phyloP scores from a whole-genome alignment of 495 filamentous ascomycete species.

The Margaritispora aquatica region DNA sequence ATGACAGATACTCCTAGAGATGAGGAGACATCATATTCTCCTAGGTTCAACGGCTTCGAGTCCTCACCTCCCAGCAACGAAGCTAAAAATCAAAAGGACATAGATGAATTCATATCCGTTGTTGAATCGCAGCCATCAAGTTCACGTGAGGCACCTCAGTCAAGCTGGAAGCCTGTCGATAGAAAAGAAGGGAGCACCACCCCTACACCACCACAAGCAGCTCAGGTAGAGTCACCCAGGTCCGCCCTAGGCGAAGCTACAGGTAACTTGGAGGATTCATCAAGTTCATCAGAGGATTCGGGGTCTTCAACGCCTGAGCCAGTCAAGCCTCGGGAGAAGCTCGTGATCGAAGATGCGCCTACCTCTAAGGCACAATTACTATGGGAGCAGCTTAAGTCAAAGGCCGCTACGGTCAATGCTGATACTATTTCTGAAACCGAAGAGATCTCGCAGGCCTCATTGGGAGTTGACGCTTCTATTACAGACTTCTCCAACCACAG shows the following conservation, averaged over 20 bases:
- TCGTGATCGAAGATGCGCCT: not conserved
- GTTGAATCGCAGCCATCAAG: not conserved
- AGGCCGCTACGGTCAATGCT: not conserved
- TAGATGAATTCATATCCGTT: not conserved
- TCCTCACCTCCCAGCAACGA: conserved; percentile 22
- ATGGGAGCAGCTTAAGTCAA: conserved; percentile 13
- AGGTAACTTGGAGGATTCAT: not conserved
- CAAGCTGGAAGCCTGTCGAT: conserved; percentile 17
- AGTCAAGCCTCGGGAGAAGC: not conserved
- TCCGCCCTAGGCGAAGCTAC: not conserved
- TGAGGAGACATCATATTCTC: conserved; percentile 21
- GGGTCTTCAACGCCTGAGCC: not conserved
- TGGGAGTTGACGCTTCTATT: conserved; percentile 1
- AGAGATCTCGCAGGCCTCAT: not conserved
- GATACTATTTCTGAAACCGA: not conserved
- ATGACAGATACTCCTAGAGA: conserved; percentile 10
- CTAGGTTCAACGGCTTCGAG: conserved; percentile 25
- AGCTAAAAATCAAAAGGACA: not conserved
- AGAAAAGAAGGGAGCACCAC: not conserved
- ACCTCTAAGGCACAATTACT: conserved; percentile 10
- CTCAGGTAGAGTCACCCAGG: not conserved
- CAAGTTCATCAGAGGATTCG: not conserved
- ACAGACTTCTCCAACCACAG: not conserved
- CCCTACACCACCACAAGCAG: not conserved
- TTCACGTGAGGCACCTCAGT: conserved; percentile 4